A percentile compares a stretch with the other conserved stretches of the same genome.
Evolutionary conservation across 2,329 filamentous ascomycete genomes (phyloP).

Genomic region (Hypoxylon sp.): DNA sequence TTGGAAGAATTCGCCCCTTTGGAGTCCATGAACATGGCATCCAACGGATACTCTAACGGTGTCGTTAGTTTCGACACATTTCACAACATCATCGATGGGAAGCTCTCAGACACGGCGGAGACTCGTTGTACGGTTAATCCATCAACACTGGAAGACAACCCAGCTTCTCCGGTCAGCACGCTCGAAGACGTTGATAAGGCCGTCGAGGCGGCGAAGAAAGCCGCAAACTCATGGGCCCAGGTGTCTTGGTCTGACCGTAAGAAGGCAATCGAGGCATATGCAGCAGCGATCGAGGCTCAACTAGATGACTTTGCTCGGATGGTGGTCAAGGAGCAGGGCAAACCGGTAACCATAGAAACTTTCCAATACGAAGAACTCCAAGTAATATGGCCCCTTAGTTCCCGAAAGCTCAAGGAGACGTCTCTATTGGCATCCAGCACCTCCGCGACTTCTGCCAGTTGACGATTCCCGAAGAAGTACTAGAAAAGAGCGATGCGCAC

Average conservation of each 20-base stretch:
- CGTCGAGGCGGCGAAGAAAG: neutral
- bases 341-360: neutral
- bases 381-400: neutral
- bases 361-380: neutral
- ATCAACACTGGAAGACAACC: neutral
- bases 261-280: neutral
- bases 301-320: neutral
- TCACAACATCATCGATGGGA: constrained; percentile 11
- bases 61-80: neutral
- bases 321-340: neutral
- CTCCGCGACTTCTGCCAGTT: neutral
- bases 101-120: constrained; percentile 3
- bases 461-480: constrained; percentile 56
- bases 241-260: neutral
- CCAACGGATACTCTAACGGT: neutral
- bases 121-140: neutral
- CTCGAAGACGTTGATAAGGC: neutral
- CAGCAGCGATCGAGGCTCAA: neutral
- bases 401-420: neutral
- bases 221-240: neutral
- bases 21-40: neutral
- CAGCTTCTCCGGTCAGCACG: neutral
- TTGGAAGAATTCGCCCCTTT: neutral
- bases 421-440: neutral
- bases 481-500: constrained; percentile 44